Percentiles rank a stretch among this genome's conserved stretches.
Evolutionary conservation across 495 filamentous ascomycete species (phyloP).

Genomic region (Tuber melanosporum): DNA sequence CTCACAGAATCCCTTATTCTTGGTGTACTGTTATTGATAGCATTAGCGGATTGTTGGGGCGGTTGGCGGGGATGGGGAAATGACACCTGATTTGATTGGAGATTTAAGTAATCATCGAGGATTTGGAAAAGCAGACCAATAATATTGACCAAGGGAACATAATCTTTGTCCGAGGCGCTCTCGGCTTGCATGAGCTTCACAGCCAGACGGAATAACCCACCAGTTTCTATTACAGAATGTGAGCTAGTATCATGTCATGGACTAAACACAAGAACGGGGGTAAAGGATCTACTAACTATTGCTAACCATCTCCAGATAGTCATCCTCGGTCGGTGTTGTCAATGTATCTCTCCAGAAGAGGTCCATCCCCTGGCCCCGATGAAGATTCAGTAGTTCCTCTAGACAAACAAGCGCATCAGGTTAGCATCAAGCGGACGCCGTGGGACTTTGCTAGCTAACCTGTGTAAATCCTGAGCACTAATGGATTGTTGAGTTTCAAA

Average conservation of each 20-base stretch:
- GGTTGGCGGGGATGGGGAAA: background rate
- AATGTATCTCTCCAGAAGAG: constrained; percentile 94
- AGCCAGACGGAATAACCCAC: constrained; percentile 87
- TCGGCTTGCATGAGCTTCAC: constrained; percentile 96
- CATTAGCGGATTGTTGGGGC: constrained; percentile 39
- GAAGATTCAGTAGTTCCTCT: constrained; percentile 86
- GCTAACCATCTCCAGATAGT: constrained; percentile 97
- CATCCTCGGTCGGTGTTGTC: constrained; percentile 87
- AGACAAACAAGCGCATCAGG: background rate
- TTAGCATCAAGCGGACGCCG: background rate
- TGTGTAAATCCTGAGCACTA: constrained; percentile 68
- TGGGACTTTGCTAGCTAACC: constrained; percentile 5
- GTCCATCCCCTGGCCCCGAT: constrained; percentile 95
- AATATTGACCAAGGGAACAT: constrained; percentile 78
- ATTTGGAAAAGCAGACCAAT: constrained; percentile 94
- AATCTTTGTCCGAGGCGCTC: constrained; percentile 52
- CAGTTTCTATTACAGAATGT: constrained; percentile 55
- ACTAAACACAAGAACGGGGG: background rate
- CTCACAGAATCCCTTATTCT: constrained; percentile 92
- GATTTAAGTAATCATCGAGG: constrained; percentile 92
- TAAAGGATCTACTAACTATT: constrained; percentile 53
- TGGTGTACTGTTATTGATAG: constrained; percentile 54
- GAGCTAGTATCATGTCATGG: constrained; percentile 13
- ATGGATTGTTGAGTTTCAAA: constrained; percentile 64
- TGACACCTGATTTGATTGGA: constrained; percentile 49